Conservation (phyloP, 352 stramenopile species). For the Plasmopara muralis region DNA sequence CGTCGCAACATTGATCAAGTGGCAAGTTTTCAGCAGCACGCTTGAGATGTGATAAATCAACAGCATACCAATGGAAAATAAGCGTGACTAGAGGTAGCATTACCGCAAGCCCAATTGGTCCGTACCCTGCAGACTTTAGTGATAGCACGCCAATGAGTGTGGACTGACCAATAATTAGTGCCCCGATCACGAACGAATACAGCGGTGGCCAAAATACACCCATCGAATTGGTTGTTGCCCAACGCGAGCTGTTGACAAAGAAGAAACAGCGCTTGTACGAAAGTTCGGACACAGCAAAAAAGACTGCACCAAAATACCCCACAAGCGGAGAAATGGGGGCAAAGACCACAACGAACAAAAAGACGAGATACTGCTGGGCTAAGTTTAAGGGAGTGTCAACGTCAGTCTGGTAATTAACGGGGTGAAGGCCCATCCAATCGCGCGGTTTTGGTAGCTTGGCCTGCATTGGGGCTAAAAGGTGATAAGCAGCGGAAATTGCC, state of each 20-base stretch:
- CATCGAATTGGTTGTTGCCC: conserved; percentile 50
- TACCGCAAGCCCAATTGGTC: conserved; percentile 32
- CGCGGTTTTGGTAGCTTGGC: conserved; percentile 35
- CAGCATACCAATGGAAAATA: conserved; percentile 60
- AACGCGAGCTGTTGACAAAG: conserved; percentile 56
- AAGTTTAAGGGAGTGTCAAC: conserved; percentile 55
- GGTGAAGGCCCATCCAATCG: conserved; percentile 51
- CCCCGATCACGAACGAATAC: conserved; percentile 57
- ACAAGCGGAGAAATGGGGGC: conserved; percentile 68
- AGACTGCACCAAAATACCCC: conserved; percentile 48
- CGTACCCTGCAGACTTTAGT: conserved; percentile 49
- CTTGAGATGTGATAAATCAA: conserved; percentile 42
- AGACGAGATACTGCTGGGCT: conserved; percentile 64
- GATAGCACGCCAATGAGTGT: conserved; percentile 64
- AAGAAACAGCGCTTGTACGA: conserved; percentile 67
- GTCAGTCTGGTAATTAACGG: conserved; percentile 43
- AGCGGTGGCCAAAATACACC: conserved; percentile 63
- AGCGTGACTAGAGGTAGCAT: conserved; percentile 47
- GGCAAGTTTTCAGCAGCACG: conserved; percentile 44
- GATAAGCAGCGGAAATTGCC: conserved; percentile 37
- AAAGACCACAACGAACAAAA: conserved; percentile 69
- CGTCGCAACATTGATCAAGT: conserved; percentile 54
- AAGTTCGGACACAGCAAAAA: conserved; percentile 60
- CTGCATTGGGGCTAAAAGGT: conserved; percentile 44
- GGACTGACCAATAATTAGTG: conserved; percentile 52